Evolutionary conservation across 305 asterid species (phyloP).

Genomic region (Fraxinus sp.): DNA sequence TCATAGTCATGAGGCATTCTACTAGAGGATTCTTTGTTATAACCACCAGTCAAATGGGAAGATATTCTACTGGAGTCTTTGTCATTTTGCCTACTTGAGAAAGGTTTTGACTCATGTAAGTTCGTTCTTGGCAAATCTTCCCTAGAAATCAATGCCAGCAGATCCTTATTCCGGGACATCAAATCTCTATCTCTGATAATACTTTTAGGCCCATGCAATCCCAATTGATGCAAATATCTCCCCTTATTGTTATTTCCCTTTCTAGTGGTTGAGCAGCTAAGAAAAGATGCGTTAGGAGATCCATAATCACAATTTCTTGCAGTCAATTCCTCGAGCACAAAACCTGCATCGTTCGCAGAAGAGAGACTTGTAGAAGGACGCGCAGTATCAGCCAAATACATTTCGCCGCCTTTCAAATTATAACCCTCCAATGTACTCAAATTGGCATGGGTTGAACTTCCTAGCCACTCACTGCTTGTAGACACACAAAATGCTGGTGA

Average conservation of each 20-base stretch:
- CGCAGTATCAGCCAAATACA: constrained; percentile 16
- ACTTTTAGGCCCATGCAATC: background rate
- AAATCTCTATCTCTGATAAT: background rate
- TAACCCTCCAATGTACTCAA: constrained; percentile 3
- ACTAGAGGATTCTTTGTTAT: constrained; percentile 13
- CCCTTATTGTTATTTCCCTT: constrained; percentile 6
- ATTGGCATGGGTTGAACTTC: constrained; percentile 20
- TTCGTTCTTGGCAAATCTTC: constrained; percentile 17
- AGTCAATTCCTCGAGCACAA: constrained; percentile 14
- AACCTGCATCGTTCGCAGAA: constrained; percentile 16
- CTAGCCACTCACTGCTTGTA: constrained; percentile 20
- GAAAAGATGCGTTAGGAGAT: constrained; percentile 11
- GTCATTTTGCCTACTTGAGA: constrained; percentile 10
- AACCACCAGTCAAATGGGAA: constrained; percentile 16
- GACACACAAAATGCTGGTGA: constrained; percentile 10
- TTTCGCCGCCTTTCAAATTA: constrained; percentile 16
- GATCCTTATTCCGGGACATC: constrained; percentile 5
- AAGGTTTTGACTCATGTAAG: constrained; percentile 10
- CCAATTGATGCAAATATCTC: constrained; percentile 14
- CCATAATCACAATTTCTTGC: constrained; percentile 10
- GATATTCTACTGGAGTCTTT: constrained; percentile 25
- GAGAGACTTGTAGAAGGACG: constrained; percentile 14
- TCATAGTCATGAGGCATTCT: constrained; percentile 11
- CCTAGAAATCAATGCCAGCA: constrained; percentile 9
- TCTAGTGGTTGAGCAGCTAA: constrained; percentile 25